Evolutionary conservation across 225 moss, liverwort and hornwort species (phyloP).

Genomic region (Anthoceros angustus): DNA sequence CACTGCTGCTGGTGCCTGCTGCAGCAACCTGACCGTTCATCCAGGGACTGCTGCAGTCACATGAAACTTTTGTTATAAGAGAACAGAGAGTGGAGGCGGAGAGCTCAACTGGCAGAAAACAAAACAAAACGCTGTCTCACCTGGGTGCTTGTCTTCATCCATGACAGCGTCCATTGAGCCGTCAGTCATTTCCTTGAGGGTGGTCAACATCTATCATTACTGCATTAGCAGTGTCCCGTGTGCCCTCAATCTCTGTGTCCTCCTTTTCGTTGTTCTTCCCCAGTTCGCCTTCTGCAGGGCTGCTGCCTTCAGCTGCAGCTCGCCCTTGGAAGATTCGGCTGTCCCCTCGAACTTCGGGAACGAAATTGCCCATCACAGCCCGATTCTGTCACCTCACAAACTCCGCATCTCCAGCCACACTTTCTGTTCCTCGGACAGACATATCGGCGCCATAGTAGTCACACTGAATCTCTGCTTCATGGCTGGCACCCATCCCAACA

Average conservation of each 20-base stretch:
- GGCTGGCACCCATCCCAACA: constrained; percentile 40
- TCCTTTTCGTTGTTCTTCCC: constrained; percentile 39
- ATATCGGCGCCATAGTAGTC: constrained; percentile 30
- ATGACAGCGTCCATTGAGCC: constrained; percentile 21
- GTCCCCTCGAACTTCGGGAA: constrained; percentile 33
- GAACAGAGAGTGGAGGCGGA: not conserved
- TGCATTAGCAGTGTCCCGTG: constrained; percentile 50
- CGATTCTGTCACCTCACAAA: constrained; percentile 35
- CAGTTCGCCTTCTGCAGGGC: constrained; percentile 27
- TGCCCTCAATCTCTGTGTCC: constrained; percentile 30
- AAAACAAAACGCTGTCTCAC: not conserved
- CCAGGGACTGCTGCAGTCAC: constrained; percentile 55
- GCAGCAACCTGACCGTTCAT: constrained; percentile 55
- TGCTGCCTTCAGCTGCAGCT: constrained; percentile 21
- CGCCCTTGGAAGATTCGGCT: constrained; percentile 28
- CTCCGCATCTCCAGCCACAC: constrained; percentile 37
- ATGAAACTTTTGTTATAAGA: not conserved
- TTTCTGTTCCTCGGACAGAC: constrained; percentile 30
- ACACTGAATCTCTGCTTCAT: constrained; percentile 44
- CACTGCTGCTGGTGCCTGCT: constrained; percentile 34
- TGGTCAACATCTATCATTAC: constrained; percentile 29
- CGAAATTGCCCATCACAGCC: constrained; percentile 42
- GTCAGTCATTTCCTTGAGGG: constrained; percentile 27
- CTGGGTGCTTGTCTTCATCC: constrained; percentile 24
- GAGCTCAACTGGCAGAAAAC: not conserved